Evolutionary conservation across 768 basidiomycete species (phyloP).

Genomic region (Dioszegia crocea): DNA sequence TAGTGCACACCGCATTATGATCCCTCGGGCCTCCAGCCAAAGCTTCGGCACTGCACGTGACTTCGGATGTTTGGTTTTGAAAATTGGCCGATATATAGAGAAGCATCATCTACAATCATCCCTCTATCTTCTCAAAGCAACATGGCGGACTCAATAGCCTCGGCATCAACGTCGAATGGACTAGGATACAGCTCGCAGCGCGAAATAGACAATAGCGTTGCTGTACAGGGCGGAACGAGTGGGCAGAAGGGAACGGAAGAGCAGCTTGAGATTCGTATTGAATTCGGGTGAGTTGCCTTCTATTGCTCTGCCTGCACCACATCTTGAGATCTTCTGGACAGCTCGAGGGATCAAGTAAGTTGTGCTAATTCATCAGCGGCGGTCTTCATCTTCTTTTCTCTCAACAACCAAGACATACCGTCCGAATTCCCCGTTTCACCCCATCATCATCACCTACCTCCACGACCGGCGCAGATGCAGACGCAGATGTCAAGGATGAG

Average conservation of each 20-base stretch:
- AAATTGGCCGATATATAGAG: neutral
- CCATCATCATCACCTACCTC: conserved; percentile 4
- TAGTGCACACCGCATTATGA: no score
- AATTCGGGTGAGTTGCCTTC: conserved; percentile 43
- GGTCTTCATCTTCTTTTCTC: conserved; percentile 48
- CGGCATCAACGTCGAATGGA: neutral
- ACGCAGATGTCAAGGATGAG: no score
- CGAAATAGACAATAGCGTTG: neutral
- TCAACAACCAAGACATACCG: conserved; percentile 38
- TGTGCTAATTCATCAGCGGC: conserved; percentile 24
- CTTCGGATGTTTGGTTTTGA: no score
- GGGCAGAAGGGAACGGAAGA: conserved; percentile 14
- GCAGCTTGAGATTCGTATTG: conserved; percentile 43
- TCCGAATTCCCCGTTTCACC: conserved; percentile 30
- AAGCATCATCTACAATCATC: neutral
- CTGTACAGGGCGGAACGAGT: neutral
- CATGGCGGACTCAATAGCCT: neutral
- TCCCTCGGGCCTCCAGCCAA: no score
- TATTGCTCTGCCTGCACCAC: neutral
- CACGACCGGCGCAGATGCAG: neutral
- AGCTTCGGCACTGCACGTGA: no score
- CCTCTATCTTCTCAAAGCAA: neutral
- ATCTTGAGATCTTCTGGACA: no score
- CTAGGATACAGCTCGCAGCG: conserved; percentile 3
- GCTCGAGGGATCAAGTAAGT: neutral